Conservation (phyloP, 768 basidiomycete genomes). For the Leccinellum albellum region DNA sequence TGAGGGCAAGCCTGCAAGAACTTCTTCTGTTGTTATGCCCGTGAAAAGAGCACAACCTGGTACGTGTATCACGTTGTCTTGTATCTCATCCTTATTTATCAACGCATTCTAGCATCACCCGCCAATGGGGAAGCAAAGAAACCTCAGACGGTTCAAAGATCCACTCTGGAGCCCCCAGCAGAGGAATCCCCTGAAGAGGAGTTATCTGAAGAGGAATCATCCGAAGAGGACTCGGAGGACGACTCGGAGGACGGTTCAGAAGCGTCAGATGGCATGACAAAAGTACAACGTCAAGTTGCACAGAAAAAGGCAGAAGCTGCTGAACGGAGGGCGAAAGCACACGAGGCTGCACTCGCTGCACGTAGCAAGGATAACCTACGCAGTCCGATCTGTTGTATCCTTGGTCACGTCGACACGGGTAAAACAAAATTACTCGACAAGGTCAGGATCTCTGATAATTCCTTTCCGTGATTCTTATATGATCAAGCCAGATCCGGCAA, state of each 20-base stretch:
- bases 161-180: constrained; percentile 25
- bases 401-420: constrained; percentile 99
- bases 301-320: constrained; percentile 84
- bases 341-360: constrained; percentile 81
- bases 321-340: constrained; percentile 71
- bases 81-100: not conserved
- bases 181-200: constrained; percentile 31
- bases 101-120: not conserved
- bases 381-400: constrained; percentile 96
- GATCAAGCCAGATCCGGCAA: constrained; percentile 79
- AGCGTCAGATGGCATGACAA: constrained; percentile 61
- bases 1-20: constrained; percentile 15
- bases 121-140: constrained; percentile 10
- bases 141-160: constrained; percentile 22
- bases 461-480: constrained; percentile 1
- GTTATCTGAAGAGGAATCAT: constrained; percentile 40
- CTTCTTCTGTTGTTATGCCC: not conserved
- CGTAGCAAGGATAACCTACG: constrained; percentile 87
- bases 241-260: constrained; percentile 41
- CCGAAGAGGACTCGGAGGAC: constrained; percentile 48
- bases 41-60: constrained; percentile 6
- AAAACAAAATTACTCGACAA: constrained; percentile 98
- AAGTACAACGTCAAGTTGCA: constrained; percentile 60
- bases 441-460: constrained; percentile 40
- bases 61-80: constrained; percentile 5